phyloP scores from a whole-genome alignment of 495 filamentous ascomycete species.

The Aspergillus nanangensis region DNA sequence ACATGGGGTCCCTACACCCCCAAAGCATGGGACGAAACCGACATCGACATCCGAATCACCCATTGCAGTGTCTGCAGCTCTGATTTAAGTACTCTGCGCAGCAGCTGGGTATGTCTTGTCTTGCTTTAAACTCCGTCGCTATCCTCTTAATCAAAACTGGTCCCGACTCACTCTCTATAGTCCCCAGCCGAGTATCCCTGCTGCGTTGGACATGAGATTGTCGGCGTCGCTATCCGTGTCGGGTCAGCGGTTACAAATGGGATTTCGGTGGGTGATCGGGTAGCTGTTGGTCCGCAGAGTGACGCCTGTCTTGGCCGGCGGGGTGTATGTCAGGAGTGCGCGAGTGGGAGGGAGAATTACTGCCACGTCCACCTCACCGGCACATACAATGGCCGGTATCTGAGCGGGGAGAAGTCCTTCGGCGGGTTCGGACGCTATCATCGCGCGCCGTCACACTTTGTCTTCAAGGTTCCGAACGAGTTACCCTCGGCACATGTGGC shows the following conservation, averaged over 20 bases:
- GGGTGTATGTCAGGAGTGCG: slow-evolving; percentile 59
- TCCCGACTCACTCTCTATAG: not conserved
- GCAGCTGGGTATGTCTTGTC: slow-evolving; percentile 48
- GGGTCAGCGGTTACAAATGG: slow-evolving; percentile 51
- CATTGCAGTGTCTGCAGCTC: slow-evolving; percentile 21
- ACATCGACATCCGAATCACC: slow-evolving; percentile 41
- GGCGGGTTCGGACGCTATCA: slow-evolving; percentile 62
- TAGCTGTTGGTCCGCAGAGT: slow-evolving; percentile 73
- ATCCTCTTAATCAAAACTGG: not conserved
- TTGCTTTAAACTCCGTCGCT: not conserved
- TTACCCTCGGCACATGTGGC: slow-evolving; percentile 51
- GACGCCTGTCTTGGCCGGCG: slow-evolving; percentile 49
- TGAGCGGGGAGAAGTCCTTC: slow-evolving; percentile 49
- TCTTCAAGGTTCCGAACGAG: slow-evolving; percentile 63
- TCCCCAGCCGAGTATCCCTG: slow-evolving; percentile 46
- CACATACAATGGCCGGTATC: slow-evolving; percentile 13
- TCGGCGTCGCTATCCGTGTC: slow-evolving; percentile 65
- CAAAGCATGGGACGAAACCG: slow-evolving; percentile 67
- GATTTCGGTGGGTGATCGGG: slow-evolving; percentile 70
- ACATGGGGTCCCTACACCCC: slow-evolving; percentile 61
- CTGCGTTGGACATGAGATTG: slow-evolving; percentile 72
- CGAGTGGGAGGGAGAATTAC: slow-evolving; percentile 51
- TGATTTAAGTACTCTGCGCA: slow-evolving; percentile 62
- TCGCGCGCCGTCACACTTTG: slow-evolving; percentile 62
- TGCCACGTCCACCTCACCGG: slow-evolving; percentile 48